phyloP scores from a whole-genome alignment of 78 protist genomes.

The Chrysochromulina parva region DNA sequence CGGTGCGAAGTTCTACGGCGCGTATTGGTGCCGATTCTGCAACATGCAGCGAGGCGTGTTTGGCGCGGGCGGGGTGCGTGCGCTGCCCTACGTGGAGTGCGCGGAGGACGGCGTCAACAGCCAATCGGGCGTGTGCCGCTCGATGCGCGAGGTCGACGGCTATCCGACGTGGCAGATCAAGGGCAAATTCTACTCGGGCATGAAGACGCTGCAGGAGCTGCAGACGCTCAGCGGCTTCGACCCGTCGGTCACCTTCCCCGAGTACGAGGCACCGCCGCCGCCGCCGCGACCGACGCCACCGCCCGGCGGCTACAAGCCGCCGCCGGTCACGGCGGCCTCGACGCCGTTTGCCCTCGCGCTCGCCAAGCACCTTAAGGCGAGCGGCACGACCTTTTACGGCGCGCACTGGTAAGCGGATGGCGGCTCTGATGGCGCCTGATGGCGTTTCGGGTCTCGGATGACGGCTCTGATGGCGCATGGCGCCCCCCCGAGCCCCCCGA shows the following conservation, averaged over 20 bases:
- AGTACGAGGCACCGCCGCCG: not conserved
- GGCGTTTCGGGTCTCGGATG: no score
- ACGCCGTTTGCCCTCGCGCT: not conserved
- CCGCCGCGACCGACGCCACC: slow-evolving; percentile 35
- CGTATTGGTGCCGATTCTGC: slow-evolving; percentile 19
- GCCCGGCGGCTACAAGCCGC: slow-evolving; percentile 29
- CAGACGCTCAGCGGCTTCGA: slow-evolving; percentile 23
- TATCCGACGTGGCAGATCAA: slow-evolving; percentile 10
- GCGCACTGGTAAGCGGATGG: not conserved
- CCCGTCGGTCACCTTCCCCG: not conserved
- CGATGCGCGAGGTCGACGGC: not conserved
- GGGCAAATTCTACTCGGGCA: not conserved
- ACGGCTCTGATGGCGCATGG: no score
- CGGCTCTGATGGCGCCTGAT: not conserved
- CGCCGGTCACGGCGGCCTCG: not conserved
- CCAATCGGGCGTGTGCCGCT: not conserved
- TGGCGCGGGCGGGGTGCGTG: not conserved
- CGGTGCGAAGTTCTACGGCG: slow-evolving; percentile 13
- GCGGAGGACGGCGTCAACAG: not conserved
- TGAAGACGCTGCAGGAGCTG: not conserved
- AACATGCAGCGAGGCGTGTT: not conserved
- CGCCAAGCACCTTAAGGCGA: not conserved
- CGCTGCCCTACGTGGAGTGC: not conserved
- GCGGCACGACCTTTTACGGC: not conserved
- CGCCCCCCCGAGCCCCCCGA: no score